These are phyloP conservation scores for Epichloe elymi DNA, from an alignment of 2,329 filamentous ascomycete genomes.

Conservation along the genomic window DNA sequence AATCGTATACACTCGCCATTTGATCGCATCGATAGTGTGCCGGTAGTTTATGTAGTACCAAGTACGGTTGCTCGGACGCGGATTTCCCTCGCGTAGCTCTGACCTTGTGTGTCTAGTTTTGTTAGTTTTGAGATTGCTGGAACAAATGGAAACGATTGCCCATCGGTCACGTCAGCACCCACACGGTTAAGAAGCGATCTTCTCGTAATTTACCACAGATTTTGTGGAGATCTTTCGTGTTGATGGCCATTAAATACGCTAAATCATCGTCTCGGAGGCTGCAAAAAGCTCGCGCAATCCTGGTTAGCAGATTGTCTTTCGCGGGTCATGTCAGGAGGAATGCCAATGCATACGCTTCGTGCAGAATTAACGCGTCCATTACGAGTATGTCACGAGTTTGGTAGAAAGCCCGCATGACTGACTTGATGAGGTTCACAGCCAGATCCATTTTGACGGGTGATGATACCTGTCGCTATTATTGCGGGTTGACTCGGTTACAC, in stretches of 20 bases:
- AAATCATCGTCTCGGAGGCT: conserved; percentile 80
- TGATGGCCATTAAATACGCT: conserved; percentile 74
- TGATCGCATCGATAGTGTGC: conserved; percentile 88
- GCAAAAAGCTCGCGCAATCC: conserved; percentile 27
- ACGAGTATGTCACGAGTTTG: conserved; percentile 73
- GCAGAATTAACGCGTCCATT: conserved; percentile 73
- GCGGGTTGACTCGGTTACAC: not conserved
- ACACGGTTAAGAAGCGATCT: conserved; percentile 75
- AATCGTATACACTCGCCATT: conserved; percentile 81
- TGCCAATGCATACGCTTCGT: conserved; percentile 51
- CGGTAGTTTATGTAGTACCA: conserved; percentile 98
- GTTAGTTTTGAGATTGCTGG: conserved; percentile 27
- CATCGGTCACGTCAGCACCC: conserved; percentile 21
- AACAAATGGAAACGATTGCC: not conserved
- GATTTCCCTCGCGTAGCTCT: conserved; percentile 68
- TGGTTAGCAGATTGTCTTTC: not conserved
- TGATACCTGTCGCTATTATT: not conserved
- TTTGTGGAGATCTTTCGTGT: conserved; percentile 84
- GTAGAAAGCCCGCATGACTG: conserved; percentile 76
- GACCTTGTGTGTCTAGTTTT: conserved; percentile 43
- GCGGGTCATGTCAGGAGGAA: conserved; percentile 1
- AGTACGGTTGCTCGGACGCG: conserved; percentile 70
- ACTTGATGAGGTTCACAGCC: conserved; percentile 70
- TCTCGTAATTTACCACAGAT: conserved; percentile 75
- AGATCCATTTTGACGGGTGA: conserved; percentile 30